Base-by-base conservation (phyloP, 2,329 filamentous ascomycete genomes). In the Colletotrichum cordylinicola region DNA sequence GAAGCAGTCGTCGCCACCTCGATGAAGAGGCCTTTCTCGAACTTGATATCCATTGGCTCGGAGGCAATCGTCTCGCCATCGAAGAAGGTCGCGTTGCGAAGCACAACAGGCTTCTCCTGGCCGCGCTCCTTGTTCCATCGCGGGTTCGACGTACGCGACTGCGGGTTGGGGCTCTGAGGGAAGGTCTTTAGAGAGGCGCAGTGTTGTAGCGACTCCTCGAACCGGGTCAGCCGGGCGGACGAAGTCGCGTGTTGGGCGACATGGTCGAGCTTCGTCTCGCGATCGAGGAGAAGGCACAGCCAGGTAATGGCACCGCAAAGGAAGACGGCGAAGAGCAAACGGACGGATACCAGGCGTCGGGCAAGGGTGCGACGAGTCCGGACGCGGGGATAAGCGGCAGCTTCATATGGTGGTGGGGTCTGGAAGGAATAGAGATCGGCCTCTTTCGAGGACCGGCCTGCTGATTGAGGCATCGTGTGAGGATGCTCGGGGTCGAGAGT, bases 31-130 rank as follows among this genome's bases (percentile, higher is more conserved):
- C 86, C 86, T 58, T 83, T 80, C n/a, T 82, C 79, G 67, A 87
- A 83, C 8, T 80, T 70, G 52, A 87, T 82, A 78, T 88, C 86
- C 18, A 87, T 82, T 0, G 80, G 43, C 15, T 79, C 77, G 3
- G 78, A 52, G 9, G 84, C 66, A 56, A 86, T 81, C 6, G 66
- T 77, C 67, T 86, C 83, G 15, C 86, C 86, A 78, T 88, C 86
- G 72, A 87, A 88, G 15, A 88, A 79, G 27, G 84, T 87, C 8
- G 81, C 85, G 75, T 88, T 88, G 48, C 80, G 81, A 31, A 88
- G 78, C 6, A 87, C 72, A 6, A 86, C 68, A 3, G 82, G 84
- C 58, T 79, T 78, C 61, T 82, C 80, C 72, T 87, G 86, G 5
- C 86, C 86, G 62, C 79, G 83, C 16, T 78, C 77, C 3, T 81